Evolutionary conservation across 768 basidiomycete genomes (phyloP), one percentile per base, ranked within the genome.

Genomic region (Tricholoma matsutake): DNA sequence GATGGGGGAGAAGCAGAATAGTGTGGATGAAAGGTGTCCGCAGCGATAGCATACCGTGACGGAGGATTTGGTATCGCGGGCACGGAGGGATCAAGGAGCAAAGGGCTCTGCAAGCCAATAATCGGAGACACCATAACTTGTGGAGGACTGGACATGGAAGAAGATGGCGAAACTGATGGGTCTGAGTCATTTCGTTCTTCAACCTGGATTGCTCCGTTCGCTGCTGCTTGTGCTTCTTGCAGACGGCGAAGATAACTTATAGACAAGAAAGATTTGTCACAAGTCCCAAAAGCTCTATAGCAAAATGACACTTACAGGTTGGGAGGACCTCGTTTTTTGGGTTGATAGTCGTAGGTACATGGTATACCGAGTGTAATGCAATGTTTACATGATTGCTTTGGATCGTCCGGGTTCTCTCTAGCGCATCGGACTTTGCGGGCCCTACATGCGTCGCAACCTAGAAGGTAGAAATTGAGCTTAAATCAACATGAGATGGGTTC

Each of bases 291-390:
- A 55, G 29, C 58, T 49, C 20, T n/a, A n/a, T n/a, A n/a, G 56
- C 37, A 13, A 55, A 60, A 49, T 45, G 58, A 54, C 53, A 69
- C 86, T 74, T 74, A 96, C 91, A 94, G 79, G 73, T 96, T 96
- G 1, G 94, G 94, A 3, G 94, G 94, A 0, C 94, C 94, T 59
- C 94, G 80, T 74, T 96, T 96, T 80, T 94, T 94, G 18, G 94
- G 94, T 71, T 92, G 90, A 71, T 96, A 96, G 69, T 93, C 90
- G 66, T 95, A 96, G 1, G 91, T 94, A 72, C 94, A 95, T 5
- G 86, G 83, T 54, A 94, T 89, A 18, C 86, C 88, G 54, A 95
- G 84, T 0, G 88, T 82, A 65, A 89, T 79, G 71, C 92, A 95
- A 70, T 94, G 92, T 71, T 91, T 94, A 88, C 92, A 94, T 7